These are phyloP conservation scores for Boletus coccyginus DNA, from an alignment of 768 basidiomycete species.

Conservation along the genomic window DNA sequence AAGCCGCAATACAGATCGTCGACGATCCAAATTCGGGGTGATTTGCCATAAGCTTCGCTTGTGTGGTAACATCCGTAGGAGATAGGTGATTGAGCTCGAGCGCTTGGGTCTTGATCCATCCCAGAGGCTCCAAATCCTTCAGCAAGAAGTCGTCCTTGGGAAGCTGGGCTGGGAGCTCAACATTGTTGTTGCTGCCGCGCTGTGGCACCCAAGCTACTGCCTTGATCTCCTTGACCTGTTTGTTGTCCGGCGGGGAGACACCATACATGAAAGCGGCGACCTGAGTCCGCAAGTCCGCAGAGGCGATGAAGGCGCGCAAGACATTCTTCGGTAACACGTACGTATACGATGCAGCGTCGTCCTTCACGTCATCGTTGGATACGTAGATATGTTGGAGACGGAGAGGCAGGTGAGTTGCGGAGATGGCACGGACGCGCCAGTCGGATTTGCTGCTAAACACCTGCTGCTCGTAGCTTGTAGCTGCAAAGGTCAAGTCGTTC, in stretches of 20 bases:
- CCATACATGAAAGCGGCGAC: slow-evolving; percentile 95
- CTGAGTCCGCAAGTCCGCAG: slow-evolving; percentile 93
- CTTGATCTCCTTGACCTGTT: slow-evolving; percentile 98
- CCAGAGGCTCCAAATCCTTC: slow-evolving; percentile 92
- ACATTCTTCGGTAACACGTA: slow-evolving; percentile 98
- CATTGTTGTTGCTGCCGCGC: slow-evolving; percentile 89
- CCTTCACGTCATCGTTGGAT: slow-evolving; percentile 98
- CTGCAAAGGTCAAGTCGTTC: slow-evolving; percentile 32
- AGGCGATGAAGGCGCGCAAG: slow-evolving; percentile 87
- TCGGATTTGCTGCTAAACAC: slow-evolving; percentile 99
- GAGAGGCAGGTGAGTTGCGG: slow-evolving; percentile 92
- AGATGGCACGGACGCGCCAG: slow-evolving; percentile 98
- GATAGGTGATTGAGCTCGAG: slow-evolving; percentile 90
- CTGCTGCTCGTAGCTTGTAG: slow-evolving; percentile 96
- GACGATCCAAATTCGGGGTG: slow-evolving; percentile 94
- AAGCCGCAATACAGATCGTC: slow-evolving; percentile 89
- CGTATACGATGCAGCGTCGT: slow-evolving; percentile 92
- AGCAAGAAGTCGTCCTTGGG: slow-evolving; percentile 94
- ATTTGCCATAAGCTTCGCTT: slow-evolving; percentile 95
- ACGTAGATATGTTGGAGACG: slow-evolving; percentile 99
- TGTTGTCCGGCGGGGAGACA: slow-evolving; percentile 89
- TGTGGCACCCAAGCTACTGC: slow-evolving; percentile 98
- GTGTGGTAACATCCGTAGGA: slow-evolving; percentile 89
- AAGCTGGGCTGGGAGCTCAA: slow-evolving; percentile 86
- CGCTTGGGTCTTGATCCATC: slow-evolving; percentile 97